phyloP scores from a whole-genome alignment of 768 basidiomycete genomes.

The Pluteus cervinus region DNA sequence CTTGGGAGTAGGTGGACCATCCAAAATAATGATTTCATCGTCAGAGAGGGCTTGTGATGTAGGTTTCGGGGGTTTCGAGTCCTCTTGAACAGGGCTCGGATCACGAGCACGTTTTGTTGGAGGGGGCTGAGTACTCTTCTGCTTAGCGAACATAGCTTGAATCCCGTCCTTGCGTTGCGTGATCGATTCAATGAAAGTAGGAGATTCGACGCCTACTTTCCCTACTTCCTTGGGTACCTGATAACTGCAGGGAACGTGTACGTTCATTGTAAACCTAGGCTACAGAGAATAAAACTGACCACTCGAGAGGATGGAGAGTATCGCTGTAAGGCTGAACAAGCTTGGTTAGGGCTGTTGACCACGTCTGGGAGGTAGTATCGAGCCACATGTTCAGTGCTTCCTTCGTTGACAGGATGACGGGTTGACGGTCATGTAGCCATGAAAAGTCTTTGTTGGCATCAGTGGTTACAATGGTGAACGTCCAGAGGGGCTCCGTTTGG shows the following conservation, averaged over 20 bases:
- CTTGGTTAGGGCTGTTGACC: conserved; percentile 54
- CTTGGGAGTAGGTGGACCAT: too few relatives aligned
- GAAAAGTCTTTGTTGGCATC: conserved; percentile 57
- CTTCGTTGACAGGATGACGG: conserved; percentile 65
- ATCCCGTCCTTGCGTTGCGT: conserved; percentile 81
- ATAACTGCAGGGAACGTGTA: conserved; percentile 45
- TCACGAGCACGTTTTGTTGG: neutral
- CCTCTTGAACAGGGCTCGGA: too few relatives aligned
- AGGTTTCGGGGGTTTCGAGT: too few relatives aligned
- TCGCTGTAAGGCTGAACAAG: conserved; percentile 60
- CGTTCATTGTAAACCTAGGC: neutral
- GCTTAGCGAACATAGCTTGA: conserved; percentile 73
- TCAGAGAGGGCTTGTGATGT: too few relatives aligned
- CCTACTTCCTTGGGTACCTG: conserved; percentile 88
- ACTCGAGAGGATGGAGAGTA: conserved; percentile 47
- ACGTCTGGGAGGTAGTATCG: conserved; percentile 61
- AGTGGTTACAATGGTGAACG: conserved; percentile 90
- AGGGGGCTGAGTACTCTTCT: conserved; percentile 19
- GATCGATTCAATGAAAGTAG: conserved; percentile 78
- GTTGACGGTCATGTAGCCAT: conserved; percentile 92
- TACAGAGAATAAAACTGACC: conserved; percentile 42
- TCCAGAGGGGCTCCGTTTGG: conserved; percentile 58
- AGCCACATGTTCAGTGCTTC: conserved; percentile 72
- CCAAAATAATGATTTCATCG: too few relatives aligned
- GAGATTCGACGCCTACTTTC: conserved; percentile 80